phyloP scores from a whole-genome alignment of 495 filamentous ascomycete species.

The Diplogelasinospora grovesii region DNA sequence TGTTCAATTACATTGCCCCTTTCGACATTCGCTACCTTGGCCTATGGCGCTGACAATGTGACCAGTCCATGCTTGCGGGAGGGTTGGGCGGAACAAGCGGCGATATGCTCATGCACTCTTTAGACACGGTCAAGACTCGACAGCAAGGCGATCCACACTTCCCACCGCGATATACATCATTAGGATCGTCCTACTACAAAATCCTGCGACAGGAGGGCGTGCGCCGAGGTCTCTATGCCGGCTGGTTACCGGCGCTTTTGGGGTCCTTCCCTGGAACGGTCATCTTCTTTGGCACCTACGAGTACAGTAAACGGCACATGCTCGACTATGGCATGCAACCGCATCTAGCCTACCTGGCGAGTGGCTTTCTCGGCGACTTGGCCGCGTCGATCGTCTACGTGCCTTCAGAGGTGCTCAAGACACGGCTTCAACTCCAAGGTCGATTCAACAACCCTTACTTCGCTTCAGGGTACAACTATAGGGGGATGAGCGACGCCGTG shows the following conservation, averaged over 20 bases:
- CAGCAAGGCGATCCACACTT: constrained; percentile 93
- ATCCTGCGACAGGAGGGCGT: constrained; percentile 92
- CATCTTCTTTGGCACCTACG: constrained; percentile 93
- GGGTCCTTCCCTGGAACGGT: constrained; percentile 93
- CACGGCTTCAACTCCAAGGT: constrained; percentile 87
- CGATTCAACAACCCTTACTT: constrained; percentile 93
- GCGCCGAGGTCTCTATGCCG: constrained; percentile 82
- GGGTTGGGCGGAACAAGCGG: constrained; percentile 85
- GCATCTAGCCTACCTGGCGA: constrained; percentile 74
- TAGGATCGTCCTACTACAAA: constrained; percentile 80
- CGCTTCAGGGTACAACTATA: constrained; percentile 90
- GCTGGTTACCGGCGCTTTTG: constrained; percentile 79
- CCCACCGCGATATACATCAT: constrained; percentile 83
- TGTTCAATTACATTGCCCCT: constrained; percentile 10
- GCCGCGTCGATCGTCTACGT: constrained; percentile 91
- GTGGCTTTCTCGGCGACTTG: constrained; percentile 84
- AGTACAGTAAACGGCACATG: constrained; percentile 87
- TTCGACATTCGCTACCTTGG: neutral
- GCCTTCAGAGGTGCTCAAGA: constrained; percentile 94
- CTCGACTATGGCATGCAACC: constrained; percentile 73
- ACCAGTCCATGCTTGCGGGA: constrained; percentile 88
- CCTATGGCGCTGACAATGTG: constrained; percentile 11
- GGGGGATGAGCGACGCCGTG: constrained; percentile 67
- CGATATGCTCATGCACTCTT: constrained; percentile 97
- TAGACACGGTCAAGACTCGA: constrained; percentile 98